Base-by-base conservation (phyloP, 495 filamentous ascomycete species). In the Acidomyces sp. region DNA sequence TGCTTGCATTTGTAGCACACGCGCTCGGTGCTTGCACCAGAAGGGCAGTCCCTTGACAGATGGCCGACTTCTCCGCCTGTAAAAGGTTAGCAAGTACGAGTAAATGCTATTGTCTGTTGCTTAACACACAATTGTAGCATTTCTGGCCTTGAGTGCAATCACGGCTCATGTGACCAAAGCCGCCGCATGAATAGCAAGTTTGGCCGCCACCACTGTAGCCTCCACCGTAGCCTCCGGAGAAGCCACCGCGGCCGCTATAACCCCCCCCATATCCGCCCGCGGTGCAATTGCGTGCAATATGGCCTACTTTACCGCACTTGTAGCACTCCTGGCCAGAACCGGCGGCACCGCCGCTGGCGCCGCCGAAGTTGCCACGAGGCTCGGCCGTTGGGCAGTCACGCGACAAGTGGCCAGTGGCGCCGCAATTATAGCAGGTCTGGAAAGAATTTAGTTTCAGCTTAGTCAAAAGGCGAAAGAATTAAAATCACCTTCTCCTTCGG, bases 1-100 rank as follows among this genome's bases (percentile, higher is more conserved):
- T 94, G 83, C 74, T 94, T 92, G 84, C 90, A 96, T 55, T 88
- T 90, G 71, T 97, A 97, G 77, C 90, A 97, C 56, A 88, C 85
- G 54, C 92, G 85, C 72, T 96, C 90, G 56, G 75, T 75, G 45
- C 74, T 72, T 34, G 79, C 76, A 63, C 93, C 88, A 51, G 85
- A 82, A 39, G 85, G 82, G 72, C 90, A 97, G 58, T 97, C 90
- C 40, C 90, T 82, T 45, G 82, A 87, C 51, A 95, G 72, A 64
- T 96, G 90, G 46, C 90, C 90, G 37, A 85, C 78, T 63, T 92
- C 82, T 44, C 90, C 90, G 58, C 75, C 75, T 77, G 32, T 29
- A 19, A 1, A 40, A 27, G 16, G 18, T 46, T 21, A 50, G 39
- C 30, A 38, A 55, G 32, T 4, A 5, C 5, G 30, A 43, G 20